Evolutionary conservation across 1,139 yeast genomes (phyloP), one percentile per base, ranked within the genome.

Genomic region (Saccharomyces hybrid): DNA sequence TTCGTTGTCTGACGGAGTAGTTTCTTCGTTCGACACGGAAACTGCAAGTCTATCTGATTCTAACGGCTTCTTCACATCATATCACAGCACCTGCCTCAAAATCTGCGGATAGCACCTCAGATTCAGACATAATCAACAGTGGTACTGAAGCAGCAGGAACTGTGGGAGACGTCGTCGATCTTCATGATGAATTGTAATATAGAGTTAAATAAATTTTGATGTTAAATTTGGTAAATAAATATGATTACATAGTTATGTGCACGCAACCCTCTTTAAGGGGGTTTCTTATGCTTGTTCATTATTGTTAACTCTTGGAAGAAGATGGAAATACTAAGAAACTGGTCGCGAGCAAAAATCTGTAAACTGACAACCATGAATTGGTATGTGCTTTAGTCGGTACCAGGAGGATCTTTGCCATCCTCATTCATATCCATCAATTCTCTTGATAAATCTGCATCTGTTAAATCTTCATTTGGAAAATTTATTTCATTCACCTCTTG

Each of bases 371-470:
- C 12, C 12, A 16, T 6, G n/a, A 7, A 9, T 9, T 4, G 4
- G 9, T 19, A 19, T 19, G 11, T 8, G 19, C 7, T 12, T 38
- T 19, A 38, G 19, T 19, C n/a, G 44, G 4, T 38, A 19, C 44
- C 44, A n/a, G 44, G 44, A 4, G 44, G 44, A 19, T 38, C 44
- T 19, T 38, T 38, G 19, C 26, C 21, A 16, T 19, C n/a, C 11
- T 38, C 44, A 19, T 38, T 38, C 44, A 38, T 16, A 19, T 52
- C 53, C 9, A 38, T n/a, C 9, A 55, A 32, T 12, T 54, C 56
- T 14, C 24, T 48, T 14, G 56, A 51, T 26, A 50, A 26, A 50
- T 56, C 56, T 9, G 53, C 48, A 52, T 55, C 55, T 4, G 55
- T 47, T 24, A 50, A 47, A 31, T 52, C 49, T n/a, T 41, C 55